These are phyloP conservation scores for Williopsis jadinii DNA, from an alignment of 1,139 yeast species.

Conservation along the genomic window DNA sequence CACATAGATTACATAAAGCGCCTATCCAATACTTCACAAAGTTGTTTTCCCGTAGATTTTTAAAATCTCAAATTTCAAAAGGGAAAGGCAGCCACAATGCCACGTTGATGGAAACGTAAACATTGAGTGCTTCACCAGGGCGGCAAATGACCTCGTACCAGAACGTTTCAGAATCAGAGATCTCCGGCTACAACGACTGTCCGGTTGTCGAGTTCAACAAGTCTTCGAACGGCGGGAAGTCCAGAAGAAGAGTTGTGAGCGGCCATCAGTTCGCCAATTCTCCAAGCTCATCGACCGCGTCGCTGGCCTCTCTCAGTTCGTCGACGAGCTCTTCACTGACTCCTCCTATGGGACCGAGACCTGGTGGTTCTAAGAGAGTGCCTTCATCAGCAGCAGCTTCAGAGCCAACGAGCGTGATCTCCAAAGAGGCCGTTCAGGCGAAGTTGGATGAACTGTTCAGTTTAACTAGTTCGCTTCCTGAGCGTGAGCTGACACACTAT, in stretches of 20 bases:
- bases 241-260: neutral
- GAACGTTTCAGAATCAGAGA: conserved; percentile 21
- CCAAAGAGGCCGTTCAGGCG: conserved; percentile 2
- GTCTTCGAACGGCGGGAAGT: neutral
- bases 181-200: conserved; percentile 23
- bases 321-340: conserved; percentile 1
- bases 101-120: too few species aligned
- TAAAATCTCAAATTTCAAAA: too few species aligned
- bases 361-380: neutral
- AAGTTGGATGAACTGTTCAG: conserved; percentile 1
- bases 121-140: too few species aligned
- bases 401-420: neutral
- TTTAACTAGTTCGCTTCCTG: conserved; percentile 23
- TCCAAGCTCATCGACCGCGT: conserved; percentile 1
- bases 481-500: conserved; percentile 33
- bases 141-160: conserved; percentile 13
- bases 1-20: too few species aligned
- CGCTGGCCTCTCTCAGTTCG: neutral
- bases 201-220: conserved; percentile 12
- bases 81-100: too few species aligned
- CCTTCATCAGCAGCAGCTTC: neutral
- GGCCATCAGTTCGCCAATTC: neutral
- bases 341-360: neutral
- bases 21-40: too few species aligned
- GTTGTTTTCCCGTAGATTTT: too few species aligned